Evolutionary conservation across 306 rosid genomes (phyloP), one percentile per base, ranked within the genome.

Genomic region (Lithocarpus polystachyus): DNA sequence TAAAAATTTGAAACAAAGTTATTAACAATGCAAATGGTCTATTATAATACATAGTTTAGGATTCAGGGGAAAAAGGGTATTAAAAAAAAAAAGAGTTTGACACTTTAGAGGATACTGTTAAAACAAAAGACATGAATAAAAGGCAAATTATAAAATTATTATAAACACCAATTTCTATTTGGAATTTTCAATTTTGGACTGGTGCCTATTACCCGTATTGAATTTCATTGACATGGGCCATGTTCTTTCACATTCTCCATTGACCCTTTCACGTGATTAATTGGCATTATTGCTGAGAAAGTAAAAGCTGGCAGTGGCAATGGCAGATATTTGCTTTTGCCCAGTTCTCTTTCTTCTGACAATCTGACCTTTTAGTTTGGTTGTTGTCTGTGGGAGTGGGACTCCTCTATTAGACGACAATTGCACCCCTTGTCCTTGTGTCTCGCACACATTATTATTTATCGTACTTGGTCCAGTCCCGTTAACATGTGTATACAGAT

Each of bases 231-330:
- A 15, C n/a, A 13, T 14, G 6, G 43, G 8, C 22, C 70, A 64
- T 29, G 43, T 15, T 29, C 43, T 23, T 23, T 8, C 73, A 31
- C 29, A 23, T 72, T 53, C 48, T 62, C 4, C 12, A 6, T 56
- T 56, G 71, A n/a, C 79, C 6, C 75, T 55, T 59, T 73, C 79
- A 33, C 79, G 84, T 68, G 62, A 68, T 19, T 23, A 37, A 23
- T 40, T 12, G 53, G 17, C 53, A 48, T 48, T 10, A 48, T 48
- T 51, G 29, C 19, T 53, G 75, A 74, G 61, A 68, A 40, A 40
- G 45, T 2, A 40, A 7, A 40, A 40, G 45, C 45, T 40, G 45
- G 45, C 45, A 40, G 0, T 40, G 45, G 51, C 79, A 20, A 10
- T 65, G 20, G 33, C 6, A 67, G 72, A 52, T 31, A 10, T 67